A percentile compares a stretch with the other conserved stretches of the same genome.
Conservation (phyloP, 208 protist genomes). For the Acanthamoeba lenticulata region DNA sequence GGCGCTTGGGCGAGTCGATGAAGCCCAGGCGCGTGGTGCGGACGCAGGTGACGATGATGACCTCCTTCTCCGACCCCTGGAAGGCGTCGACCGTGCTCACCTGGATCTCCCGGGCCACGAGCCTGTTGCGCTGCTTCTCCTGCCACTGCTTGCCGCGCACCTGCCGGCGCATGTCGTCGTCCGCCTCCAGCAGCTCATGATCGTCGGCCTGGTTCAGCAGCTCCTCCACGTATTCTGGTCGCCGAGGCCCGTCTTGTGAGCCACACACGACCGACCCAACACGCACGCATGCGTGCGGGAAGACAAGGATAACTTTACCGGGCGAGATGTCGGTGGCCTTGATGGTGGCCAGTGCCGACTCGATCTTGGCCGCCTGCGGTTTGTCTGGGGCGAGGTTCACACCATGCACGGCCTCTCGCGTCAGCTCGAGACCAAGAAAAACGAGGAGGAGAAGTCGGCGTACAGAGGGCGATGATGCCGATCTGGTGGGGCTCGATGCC, state of each 20-base stretch:
- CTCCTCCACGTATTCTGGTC: constrained; percentile 56
- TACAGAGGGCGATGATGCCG: constrained; percentile 84
- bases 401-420: background rate
- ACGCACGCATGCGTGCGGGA: background rate
- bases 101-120: constrained; percentile 53
- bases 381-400: constrained; percentile 75
- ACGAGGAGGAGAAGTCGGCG: background rate
- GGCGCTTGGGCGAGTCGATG: constrained; percentile 81
- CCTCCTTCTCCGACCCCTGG: constrained; percentile 86
- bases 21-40: constrained; percentile 82
- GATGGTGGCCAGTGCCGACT: constrained; percentile 42
- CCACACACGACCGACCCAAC: background rate
- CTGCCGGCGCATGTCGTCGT: background rate
- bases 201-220: constrained; percentile 55
- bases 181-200: constrained; percentile 22
- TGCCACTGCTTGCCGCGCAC: constrained; percentile 55
- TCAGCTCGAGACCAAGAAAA: background rate
- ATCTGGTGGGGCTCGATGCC: constrained; percentile 74
- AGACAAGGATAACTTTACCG: background rate
- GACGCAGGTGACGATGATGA: constrained; percentile 83
- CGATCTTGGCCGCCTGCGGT: constrained; percentile 69
- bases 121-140: constrained; percentile 60
- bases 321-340: constrained; percentile 51
- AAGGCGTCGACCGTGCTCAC: constrained; percentile 89
- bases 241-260: too few species aligned